Base-by-base conservation (phyloP, 108 stramenopile species). In the Skeletonema potamos region DNA sequence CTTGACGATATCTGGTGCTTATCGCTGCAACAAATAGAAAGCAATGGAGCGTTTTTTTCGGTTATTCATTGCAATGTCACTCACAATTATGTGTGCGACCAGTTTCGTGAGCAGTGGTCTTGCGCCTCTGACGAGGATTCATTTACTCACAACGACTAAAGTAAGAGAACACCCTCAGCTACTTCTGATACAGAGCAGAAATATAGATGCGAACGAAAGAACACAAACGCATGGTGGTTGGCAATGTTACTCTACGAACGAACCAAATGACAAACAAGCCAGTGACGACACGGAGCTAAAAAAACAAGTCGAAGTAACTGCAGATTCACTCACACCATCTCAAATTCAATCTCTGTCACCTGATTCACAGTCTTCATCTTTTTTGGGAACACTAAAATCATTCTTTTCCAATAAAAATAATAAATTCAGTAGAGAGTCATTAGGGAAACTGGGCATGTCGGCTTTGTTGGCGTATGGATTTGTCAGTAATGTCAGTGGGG, bases 381-480 rank as follows among this genome's bases (percentile, higher is more conserved):
- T 51, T 51, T 51, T 6, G 4, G 48, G 48, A 8, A 9, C 48
- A 0, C 6, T 69, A 20, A 58, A 37, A 27, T 27, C 22, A 18
- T 54, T 54, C 43, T 70, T 43, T 36, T 48, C 56, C 41, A 48
- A 62, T 61, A 71, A 61, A 51, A 39, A 43, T 44, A 51, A 51
- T 51, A 71, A 62, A 44, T 64, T 69, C 58, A 76, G 58, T 51
- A 62, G 58, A 65, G 78, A 92, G 59, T 73, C 78, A 58, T 66
- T 97, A 27, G 81, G 88, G 39, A 91, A 92, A 71, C 59, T 94
- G 72, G 96, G 93, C 3, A 76, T 92, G 54, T 84, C 88, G 34
- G 90, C 88, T 2, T 41, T 93, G 2, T 69, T 97, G 39, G 88
- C 91, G 27, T 97, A 97, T 78, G 95, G 95, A 51, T 94, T 89